Base-by-base conservation (phyloP, 2,329 filamentous ascomycete species). In the Exophiala sp. region DNA sequence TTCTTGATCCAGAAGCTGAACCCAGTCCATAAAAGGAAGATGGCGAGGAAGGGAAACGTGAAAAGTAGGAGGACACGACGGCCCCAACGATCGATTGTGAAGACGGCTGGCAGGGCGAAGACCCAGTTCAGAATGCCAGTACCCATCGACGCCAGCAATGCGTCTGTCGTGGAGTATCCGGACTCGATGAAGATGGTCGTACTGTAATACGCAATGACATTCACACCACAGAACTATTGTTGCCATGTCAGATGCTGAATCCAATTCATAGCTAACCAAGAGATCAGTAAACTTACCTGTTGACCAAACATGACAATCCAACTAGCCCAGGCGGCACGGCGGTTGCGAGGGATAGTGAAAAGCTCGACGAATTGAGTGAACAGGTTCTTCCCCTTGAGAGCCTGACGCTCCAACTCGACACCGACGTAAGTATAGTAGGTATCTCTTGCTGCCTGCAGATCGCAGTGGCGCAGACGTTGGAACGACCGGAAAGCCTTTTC, bases 221-320 rank as follows among this genome's bases (percentile, higher is more conserved):
- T 83, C 38, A 81, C 72, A 3, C 72, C 72, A 52, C 77, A 79
- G 61, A 75, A 75, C 60, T 69, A 58, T 47, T 62, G 52, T 38
- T 10, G 5, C 14, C 11, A 32, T 11, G 16, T 57, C 3, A 51
- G 32, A 48, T 33, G 16, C 18, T 48, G 75, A 69, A 44, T 69
- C 70, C 16, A 18, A 18, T 1, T 68, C 64, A 5, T 71, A 72
- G 32, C 75, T 68, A 21, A 63, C 68, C 32, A 65, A 69, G 29
- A 57, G 60, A 14, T 62, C 67, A 3, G 63, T 65, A 59, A 42
- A 55, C 59, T 55, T 61, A 71, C 24, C 72, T 63, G 85, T 82
- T 62, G 86, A 82, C 41, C 73, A 83, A 84, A 85, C 83, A 87
- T 87, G 52, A 85, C 81, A 36, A 85, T 80, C 68, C 82, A 78